phyloP scores from a whole-genome alignment of 2,329 filamentous ascomycete species.

The Parasarocladium wereldwijsianum region DNA sequence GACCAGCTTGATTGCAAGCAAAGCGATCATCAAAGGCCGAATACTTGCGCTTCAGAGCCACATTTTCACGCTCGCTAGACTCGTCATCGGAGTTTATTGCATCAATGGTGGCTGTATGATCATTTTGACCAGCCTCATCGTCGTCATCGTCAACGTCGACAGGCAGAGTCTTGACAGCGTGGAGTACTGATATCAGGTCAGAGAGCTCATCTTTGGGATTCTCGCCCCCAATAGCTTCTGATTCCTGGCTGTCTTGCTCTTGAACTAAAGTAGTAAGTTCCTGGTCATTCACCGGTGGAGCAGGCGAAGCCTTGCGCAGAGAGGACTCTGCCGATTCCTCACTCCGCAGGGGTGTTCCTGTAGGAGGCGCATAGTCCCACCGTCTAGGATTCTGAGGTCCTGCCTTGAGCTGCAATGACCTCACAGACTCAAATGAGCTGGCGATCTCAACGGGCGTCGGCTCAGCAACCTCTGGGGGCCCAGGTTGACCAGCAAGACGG shows the following conservation, averaged over 20 bases:
- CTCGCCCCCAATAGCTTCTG: neutral
- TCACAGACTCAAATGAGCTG: slow-evolving; percentile 10
- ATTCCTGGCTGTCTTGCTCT: neutral
- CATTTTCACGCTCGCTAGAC: neutral
- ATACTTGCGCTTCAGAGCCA: slow-evolving; percentile 1
- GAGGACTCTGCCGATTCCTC: slow-evolving; percentile 17
- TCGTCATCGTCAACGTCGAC: slow-evolving; percentile 35
- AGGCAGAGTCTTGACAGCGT: slow-evolving; percentile 43
- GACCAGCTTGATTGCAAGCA: slow-evolving; percentile 38
- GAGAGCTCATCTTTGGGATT: slow-evolving; percentile 40
- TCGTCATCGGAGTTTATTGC: slow-evolving; percentile 3
- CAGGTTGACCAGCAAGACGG: slow-evolving; percentile 33
- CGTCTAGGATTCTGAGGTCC: slow-evolving; percentile 20
- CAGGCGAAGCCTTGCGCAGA: neutral
- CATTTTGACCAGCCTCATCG: slow-evolving; percentile 15
- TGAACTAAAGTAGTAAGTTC: neutral
- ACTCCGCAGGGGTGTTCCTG: slow-evolving; percentile 21
- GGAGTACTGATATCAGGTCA: slow-evolving; percentile 47
- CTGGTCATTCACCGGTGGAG: neutral
- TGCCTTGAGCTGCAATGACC: slow-evolving; percentile 35
- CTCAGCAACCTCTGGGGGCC: neutral
- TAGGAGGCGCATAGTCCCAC: slow-evolving; percentile 22
- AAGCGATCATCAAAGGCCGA: slow-evolving; percentile 32
- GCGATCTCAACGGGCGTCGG: too few relatives aligned
- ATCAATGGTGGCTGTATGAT: slow-evolving; percentile 5